phyloP scores from a whole-genome alignment of 2,329 filamentous ascomycete genomes.

The Colletotrichum sp. region DNA sequence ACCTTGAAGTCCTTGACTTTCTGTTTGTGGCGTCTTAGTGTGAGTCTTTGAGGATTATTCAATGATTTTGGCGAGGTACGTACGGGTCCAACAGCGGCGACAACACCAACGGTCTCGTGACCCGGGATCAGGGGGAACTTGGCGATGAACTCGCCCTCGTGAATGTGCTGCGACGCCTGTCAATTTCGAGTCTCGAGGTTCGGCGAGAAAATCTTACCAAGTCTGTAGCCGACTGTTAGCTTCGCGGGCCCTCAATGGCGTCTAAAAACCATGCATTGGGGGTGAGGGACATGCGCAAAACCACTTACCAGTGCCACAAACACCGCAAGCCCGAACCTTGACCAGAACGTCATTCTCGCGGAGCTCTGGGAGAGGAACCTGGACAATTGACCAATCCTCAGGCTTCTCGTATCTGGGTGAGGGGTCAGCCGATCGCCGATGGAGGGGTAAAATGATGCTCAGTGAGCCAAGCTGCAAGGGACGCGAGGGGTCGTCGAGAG shows the following conservation, averaged over 20 bases:
- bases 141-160: constrained; percentile 70
- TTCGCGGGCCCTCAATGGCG: background rate
- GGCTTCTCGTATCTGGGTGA: constrained; percentile 63
- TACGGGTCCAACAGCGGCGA: constrained; percentile 60
- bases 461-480: background rate
- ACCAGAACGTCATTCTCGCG: constrained; percentile 66
- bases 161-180: constrained; percentile 53
- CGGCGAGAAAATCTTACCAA: constrained; percentile 31
- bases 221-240: constrained; percentile 33
- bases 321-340: constrained; percentile 72
- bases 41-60: background rate
- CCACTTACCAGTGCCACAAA: constrained; percentile 60
- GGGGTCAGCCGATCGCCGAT: constrained; percentile 23
- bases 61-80: background rate
- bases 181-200: background rate
- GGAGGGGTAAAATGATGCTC: constrained; percentile 12
- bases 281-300: background rate
- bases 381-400: constrained; percentile 63
- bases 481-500: background rate
- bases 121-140: constrained; percentile 71
- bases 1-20: constrained; percentile 65
- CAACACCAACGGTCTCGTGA: constrained; percentile 71
- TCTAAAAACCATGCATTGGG: background rate
- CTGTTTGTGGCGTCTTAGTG: constrained; percentile 24
- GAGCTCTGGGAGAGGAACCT: constrained; percentile 65